A percentile compares a stretch with the other conserved stretches of the same genome.
Evolutionary conservation across 2,329 filamentous ascomycete genomes (phyloP).

Genomic region (Pseudopyrenochaeta lycopersici): DNA sequence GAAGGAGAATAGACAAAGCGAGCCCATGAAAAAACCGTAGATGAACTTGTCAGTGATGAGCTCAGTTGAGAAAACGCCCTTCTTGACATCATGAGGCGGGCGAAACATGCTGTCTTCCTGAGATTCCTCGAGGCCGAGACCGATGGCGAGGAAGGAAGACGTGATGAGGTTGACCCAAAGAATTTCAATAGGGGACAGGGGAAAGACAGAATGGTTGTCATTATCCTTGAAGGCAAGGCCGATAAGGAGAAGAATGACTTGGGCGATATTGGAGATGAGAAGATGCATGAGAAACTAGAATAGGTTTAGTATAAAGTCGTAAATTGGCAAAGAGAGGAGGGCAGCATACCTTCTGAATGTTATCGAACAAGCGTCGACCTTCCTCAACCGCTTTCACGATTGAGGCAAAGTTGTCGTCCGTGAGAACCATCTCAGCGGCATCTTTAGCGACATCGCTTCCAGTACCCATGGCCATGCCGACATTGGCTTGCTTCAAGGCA

Average conservation of each 20-base stretch:
- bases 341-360: constrained; percentile 48
- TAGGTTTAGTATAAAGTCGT: not conserved
- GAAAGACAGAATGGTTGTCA: constrained; percentile 55
- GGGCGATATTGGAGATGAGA: constrained; percentile 59
- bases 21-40: constrained; percentile 58
- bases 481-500: constrained; percentile 51
- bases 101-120: constrained; percentile 58
- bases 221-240: constrained; percentile 58
- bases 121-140: constrained; percentile 57
- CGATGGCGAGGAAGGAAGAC: constrained; percentile 58
- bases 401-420: constrained; percentile 54
- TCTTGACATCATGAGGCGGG: constrained; percentile 53
- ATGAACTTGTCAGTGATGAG: constrained; percentile 59
- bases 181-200: constrained; percentile 57
- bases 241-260: constrained; percentile 58
- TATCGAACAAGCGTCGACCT: constrained; percentile 52
- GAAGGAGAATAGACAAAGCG: constrained; percentile 56
- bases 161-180: constrained; percentile 60
- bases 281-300: constrained; percentile 56
- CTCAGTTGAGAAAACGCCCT: constrained; percentile 57
- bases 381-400: constrained; percentile 54
- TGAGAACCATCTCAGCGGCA: constrained; percentile 52
- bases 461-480: constrained; percentile 55
- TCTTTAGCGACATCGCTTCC: constrained; percentile 53
- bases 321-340: not conserved